Evolutionary conservation across 306 rosid species (phyloP), one percentile per base, ranked within the genome.

Genomic region (Vigna unguiculata): DNA sequence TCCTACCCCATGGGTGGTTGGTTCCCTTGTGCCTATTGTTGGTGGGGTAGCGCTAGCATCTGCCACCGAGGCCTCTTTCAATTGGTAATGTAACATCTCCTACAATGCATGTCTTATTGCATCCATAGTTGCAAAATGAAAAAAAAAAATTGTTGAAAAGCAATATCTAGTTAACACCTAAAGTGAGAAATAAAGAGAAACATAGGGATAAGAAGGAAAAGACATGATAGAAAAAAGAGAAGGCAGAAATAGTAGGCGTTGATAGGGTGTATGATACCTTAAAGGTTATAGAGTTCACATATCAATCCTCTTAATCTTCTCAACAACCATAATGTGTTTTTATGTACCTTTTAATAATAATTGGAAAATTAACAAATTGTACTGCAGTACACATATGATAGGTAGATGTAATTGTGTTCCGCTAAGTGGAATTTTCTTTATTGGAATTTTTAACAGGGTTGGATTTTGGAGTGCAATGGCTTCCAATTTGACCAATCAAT

Each of bases 401-500:
- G 47, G 5, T 16, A 25, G 40, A 41, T 61, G 53, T 75, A 46
- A 7, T 67, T 49, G 78, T 72, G 60, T 70, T 81, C 72, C 83
- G 24, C 79, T 61, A 5, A 66, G 46, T 43, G 16, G 55, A 53
- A 9, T 28, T 77, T 40, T 59, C 68, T 24, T 78, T 70, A 57
- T 38, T 71, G 81, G 74, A 20, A 78, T 62, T 30, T 75, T 79
- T 46, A 73, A 68, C 67, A 94, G 98, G 98, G 88, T 84, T 71
- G 97, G 99, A 68, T 95, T 95, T 90, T 90, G 85, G 92, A 95
- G 93, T 82, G 99, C 99, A 38, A 95, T 95, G 99, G 99, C 97
- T 69, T 95, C 99, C 82, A 96, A 96, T 86, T 74, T 92, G 90
- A 51, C 98, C 9, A 92, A 92, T 77, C 99, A 96, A 74, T 96